phyloP scores from a whole-genome alignment of 331 rosid species.

The Telfairia occidentalis region DNA sequence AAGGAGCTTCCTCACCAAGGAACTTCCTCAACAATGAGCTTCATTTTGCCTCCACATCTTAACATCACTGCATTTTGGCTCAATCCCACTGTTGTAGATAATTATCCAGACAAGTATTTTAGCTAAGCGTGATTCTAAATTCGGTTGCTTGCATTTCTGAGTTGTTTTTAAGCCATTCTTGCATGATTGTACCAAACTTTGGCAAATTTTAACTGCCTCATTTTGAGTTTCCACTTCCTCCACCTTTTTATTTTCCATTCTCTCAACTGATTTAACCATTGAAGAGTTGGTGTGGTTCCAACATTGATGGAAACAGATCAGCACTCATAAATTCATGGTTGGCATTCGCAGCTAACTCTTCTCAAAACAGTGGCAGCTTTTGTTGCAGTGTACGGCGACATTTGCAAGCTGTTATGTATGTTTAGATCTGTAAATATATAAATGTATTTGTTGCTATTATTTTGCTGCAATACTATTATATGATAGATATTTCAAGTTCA shows the following conservation, averaged over 20 bases:
- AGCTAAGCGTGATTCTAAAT: background rate
- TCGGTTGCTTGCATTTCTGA: background rate
- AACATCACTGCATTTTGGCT: slow-evolving; percentile 5
- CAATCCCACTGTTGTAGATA: slow-evolving; percentile 8
- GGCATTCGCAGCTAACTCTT: background rate
- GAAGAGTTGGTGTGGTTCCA: background rate
- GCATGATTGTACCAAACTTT: background rate
- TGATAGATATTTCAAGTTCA: background rate
- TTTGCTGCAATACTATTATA: slow-evolving; percentile 1
- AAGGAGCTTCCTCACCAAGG: no score
- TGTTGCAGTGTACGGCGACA: slow-evolving; percentile 1
- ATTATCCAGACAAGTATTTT: background rate
- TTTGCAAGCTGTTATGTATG: slow-evolving; percentile 6
- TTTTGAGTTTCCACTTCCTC: background rate
- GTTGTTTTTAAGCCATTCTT: background rate
- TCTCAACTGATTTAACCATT: slow-evolving; percentile 1
- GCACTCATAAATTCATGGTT: slow-evolving; percentile 2
- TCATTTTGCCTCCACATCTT: no score
- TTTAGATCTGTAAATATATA: background rate
- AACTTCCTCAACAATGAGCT: no score
- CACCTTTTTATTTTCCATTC: background rate
- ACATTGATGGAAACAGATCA: background rate
- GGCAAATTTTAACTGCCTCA: background rate
- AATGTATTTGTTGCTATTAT: slow-evolving; percentile 4
- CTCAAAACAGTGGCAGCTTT: background rate